phyloP scores from a whole-genome alignment of 2,329 filamentous ascomycete species.

The Penicillium sp. region DNA sequence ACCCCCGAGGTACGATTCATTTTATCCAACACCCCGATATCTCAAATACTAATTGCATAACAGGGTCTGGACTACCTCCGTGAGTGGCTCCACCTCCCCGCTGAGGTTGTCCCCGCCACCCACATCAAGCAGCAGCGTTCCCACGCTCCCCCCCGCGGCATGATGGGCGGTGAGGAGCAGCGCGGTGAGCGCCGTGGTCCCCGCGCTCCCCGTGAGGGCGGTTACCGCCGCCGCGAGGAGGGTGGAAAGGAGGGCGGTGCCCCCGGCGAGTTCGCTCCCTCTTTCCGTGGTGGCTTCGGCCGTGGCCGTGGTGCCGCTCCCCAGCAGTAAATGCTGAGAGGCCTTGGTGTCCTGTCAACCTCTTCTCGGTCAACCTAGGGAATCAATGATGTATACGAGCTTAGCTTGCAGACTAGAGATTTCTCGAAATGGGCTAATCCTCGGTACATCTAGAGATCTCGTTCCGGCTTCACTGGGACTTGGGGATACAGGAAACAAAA shows the following conservation, averaged over 20 bases:
- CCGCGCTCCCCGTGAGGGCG: conserved; percentile 76
- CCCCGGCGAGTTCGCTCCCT: conserved; percentile 86
- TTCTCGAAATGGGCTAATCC: conserved; percentile 26
- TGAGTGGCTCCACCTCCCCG: conserved; percentile 99
- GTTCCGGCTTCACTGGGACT: conserved; percentile 19
- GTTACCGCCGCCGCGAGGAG: conserved; percentile 89
- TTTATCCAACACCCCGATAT: no score
- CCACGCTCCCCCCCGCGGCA: conserved; percentile 95
- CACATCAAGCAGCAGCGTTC: conserved; percentile 99
- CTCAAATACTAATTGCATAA: conserved; percentile 2
- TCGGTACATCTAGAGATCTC: conserved; percentile 19
- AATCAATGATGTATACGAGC: conserved; percentile 24
- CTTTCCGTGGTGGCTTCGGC: conserved; percentile 88
- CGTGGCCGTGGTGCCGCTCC: conserved; percentile 79
- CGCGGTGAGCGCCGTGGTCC: conserved; percentile 67
- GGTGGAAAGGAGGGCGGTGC: conserved; percentile 83
- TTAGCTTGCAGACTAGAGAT: conserved; percentile 30
- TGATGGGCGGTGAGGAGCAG: conserved; percentile 87
- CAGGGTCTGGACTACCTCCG: conserved; percentile 98
- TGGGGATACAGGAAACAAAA: conserved; percentile 26
- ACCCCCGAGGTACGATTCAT: conserved; percentile 66
- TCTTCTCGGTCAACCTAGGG: conserved; percentile 36
- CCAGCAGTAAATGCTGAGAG: conserved; percentile 54
- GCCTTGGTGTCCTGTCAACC: conserved; percentile 31
- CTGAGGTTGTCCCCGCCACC: conserved; percentile 98